Evolutionary conservation across 169 alveolate genomes (phyloP).

Genomic region (Plasmodium ovale): DNA sequence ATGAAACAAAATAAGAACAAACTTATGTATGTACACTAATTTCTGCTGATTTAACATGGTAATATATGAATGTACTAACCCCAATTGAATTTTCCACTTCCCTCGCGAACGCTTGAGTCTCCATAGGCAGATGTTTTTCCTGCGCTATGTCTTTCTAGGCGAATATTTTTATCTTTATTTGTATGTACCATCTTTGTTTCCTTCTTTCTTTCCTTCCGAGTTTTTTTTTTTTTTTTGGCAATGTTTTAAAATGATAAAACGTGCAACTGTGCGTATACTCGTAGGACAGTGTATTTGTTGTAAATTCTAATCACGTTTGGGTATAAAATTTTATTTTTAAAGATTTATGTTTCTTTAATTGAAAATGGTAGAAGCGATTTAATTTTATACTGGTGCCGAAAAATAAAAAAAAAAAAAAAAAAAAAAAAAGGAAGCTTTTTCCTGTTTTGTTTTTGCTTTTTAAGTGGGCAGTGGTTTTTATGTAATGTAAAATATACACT

Average conservation of each 20-base stretch:
- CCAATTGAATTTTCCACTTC: conserved; percentile 72
- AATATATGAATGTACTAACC: conserved; percentile 1
- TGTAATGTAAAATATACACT: too few relatives aligned
- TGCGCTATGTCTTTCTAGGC: conserved; percentile 76
- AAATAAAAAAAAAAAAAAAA: background rate
- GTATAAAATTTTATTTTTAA: too few relatives aligned
- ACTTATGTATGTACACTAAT: background rate
- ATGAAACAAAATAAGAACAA: conserved; percentile 24
- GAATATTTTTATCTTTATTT: conserved; percentile 72
- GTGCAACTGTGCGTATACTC: too few relatives aligned
- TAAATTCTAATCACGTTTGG: too few relatives aligned
- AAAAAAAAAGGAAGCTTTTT: background rate
- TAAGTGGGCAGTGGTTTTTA: background rate
- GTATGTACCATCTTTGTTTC: conserved; percentile 29
- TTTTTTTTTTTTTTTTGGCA: too few relatives aligned
- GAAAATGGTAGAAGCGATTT: too few relatives aligned
- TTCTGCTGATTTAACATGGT: background rate
- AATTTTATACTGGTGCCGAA: too few relatives aligned
- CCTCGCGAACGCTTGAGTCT: conserved; percentile 54
- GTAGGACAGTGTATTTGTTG: too few relatives aligned
- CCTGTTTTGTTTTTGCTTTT: background rate
- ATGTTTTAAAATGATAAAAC: too few relatives aligned
- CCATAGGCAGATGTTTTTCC: conserved; percentile 74
- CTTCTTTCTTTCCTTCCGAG: too few relatives aligned
- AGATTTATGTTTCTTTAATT: too few relatives aligned